Evolutionary conservation across 805 yeast species (phyloP).

Genomic region (Saccharomycopsis javanensis): DNA sequence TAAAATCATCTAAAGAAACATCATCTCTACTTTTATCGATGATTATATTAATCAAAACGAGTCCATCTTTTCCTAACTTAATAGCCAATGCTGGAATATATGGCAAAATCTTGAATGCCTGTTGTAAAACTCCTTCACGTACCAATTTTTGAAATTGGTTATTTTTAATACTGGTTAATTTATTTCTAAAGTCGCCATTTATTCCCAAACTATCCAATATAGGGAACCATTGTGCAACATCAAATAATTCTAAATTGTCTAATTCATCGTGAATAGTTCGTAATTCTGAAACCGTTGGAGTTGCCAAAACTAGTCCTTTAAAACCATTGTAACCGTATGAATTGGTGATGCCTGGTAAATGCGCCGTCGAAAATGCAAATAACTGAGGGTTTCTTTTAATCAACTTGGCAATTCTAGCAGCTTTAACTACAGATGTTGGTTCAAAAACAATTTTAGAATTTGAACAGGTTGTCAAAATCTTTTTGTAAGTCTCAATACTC

Average conservation of each 20-base stretch:
- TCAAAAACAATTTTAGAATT: conserved; percentile 43
- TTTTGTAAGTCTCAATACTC: conserved; percentile 31
- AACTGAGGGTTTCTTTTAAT: conserved; percentile 5
- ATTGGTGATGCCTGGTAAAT: not conserved
- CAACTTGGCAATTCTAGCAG: conserved; percentile 35
- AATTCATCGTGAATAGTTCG: conserved; percentile 44
- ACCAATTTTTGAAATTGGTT: conserved; percentile 15
- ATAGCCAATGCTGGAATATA: conserved; percentile 40
- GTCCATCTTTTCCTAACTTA: conserved; percentile 20
- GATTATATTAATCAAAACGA: conserved; percentile 27
- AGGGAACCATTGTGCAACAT: conserved; percentile 66
- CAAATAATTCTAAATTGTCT: conserved; percentile 31
- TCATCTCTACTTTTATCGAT: conserved; percentile 21
- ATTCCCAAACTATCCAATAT: conserved; percentile 51
- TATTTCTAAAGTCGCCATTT: conserved; percentile 36
- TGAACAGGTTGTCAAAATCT: conserved; percentile 15
- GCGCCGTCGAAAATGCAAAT: conserved; percentile 33
- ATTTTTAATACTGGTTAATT: conserved; percentile 26
- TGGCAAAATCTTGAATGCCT: conserved; percentile 64
- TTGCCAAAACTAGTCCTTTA: conserved; percentile 23
- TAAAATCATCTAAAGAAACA: not conserved
- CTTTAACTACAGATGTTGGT: conserved; percentile 68
- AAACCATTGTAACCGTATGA: not conserved
- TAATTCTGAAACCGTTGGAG: conserved; percentile 67
- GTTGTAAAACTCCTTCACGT: conserved; percentile 46